Percentiles rank a stretch among this genome's conserved stretches.
Evolutionary conservation across 2,329 filamentous ascomycete genomes (phyloP).

Genomic region (Colletotrichum sp.): DNA sequence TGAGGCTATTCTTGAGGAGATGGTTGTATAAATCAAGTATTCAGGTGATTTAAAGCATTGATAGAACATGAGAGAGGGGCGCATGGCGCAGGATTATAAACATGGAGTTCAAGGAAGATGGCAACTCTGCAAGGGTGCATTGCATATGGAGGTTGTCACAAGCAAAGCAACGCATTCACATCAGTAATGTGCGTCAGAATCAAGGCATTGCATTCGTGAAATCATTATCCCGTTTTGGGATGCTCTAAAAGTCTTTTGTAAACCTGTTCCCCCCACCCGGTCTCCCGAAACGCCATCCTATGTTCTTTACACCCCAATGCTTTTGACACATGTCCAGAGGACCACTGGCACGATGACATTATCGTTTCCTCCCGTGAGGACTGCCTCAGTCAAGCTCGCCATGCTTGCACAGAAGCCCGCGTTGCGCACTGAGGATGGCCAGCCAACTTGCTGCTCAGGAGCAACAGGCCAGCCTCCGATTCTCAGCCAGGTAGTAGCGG

Average conservation of each 20-base stretch:
- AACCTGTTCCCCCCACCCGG: background rate
- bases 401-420: slow-evolving; percentile 75
- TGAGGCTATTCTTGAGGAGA: slow-evolving; percentile 85
- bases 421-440: slow-evolving; percentile 74
- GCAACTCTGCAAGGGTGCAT: background rate
- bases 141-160: background rate
- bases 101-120: background rate
- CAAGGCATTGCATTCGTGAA: slow-evolving; percentile 5
- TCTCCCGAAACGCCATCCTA: slow-evolving; percentile 9
- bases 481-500: slow-evolving; percentile 75
- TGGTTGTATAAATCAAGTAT: slow-evolving; percentile 43
- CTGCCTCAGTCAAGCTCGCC: slow-evolving; percentile 91
- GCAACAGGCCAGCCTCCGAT: slow-evolving; percentile 81
- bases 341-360: slow-evolving; percentile 96
- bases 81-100: background rate
- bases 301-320: slow-evolving; percentile 59
- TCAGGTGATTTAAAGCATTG: background rate
- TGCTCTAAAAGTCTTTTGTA: slow-evolving; percentile 3
- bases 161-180: background rate
- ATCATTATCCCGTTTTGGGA: slow-evolving; percentile 3
- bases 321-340: slow-evolving; percentile 90
- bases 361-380: slow-evolving; percentile 95
- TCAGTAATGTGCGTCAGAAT: background rate
- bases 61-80: background rate
- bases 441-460: slow-evolving; percentile 55